phyloP scores from a whole-genome alignment of 1,284 basidiomycete genomes.

The Ustilago nuda region DNA sequence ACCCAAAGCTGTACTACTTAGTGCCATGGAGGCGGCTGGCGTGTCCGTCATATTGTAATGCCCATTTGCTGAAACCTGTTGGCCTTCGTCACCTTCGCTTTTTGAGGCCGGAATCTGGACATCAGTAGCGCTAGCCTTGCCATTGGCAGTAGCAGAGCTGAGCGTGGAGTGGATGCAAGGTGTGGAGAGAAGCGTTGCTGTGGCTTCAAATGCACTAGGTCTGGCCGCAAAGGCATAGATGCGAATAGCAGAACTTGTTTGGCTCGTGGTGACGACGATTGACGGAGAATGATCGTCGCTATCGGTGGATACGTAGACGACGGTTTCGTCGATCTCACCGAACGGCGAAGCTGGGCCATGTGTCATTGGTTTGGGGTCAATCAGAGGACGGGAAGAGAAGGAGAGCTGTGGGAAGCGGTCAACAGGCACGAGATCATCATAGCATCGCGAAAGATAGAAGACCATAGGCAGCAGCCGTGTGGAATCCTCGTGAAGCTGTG shows the following conservation, averaged over 20 bases:
- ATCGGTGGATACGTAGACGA: conserved; percentile 42
- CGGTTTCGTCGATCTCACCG: conserved; percentile 46
- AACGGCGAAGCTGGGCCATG: conserved; percentile 50
- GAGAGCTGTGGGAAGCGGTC: conserved; percentile 47
- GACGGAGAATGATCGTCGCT: conserved; percentile 5
- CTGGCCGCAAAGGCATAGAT: conserved; percentile 49
- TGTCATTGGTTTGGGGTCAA: conserved; percentile 27
- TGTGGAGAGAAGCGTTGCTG: conserved; percentile 33
- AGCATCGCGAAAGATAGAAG: conserved; percentile 58
- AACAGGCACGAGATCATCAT: conserved; percentile 57
- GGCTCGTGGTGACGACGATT: conserved; percentile 46
- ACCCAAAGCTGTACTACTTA: conserved; percentile 21
- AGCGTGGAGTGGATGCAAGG: conserved; percentile 23
- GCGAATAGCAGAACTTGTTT: conserved; percentile 31
- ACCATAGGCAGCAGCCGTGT: conserved; percentile 47
- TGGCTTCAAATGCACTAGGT: conserved; percentile 32
- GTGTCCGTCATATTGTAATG: conserved; percentile 12
- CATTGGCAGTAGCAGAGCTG: conserved; percentile 1
- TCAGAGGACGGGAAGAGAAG: background rate
- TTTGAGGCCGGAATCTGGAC: background rate
- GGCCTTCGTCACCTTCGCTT: conserved; percentile 11
- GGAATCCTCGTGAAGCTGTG: conserved; percentile 19
- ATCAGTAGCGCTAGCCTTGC: background rate
- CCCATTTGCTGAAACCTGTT: conserved; percentile 4
- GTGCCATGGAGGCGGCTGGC: conserved; percentile 7